Conservation (phyloP, 805 yeast genomes). For the Lipomyces yamadae region DNA sequence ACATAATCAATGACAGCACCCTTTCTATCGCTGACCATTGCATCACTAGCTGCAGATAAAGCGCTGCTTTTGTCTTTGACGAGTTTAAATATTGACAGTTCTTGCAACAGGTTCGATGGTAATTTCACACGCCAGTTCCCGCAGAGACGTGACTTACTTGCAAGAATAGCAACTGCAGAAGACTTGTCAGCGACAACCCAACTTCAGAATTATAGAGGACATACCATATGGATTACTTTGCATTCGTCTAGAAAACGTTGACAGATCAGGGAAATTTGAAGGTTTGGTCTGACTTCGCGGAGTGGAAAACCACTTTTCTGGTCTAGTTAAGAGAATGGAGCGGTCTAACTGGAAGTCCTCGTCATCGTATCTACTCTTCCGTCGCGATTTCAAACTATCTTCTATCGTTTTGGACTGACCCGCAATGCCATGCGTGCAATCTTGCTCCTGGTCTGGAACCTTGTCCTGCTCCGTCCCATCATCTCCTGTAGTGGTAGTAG, state of each 20-base stretch:
- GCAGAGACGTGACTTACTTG: slow-evolving; percentile 1
- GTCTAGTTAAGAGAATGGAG: slow-evolving; percentile 10
- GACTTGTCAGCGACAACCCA: neutral
- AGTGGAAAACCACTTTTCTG: slow-evolving; percentile 7
- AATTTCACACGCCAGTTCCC: neutral
- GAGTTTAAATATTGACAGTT: neutral
- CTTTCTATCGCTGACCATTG: neutral
- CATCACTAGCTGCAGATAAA: neutral
- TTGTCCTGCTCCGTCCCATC: neutral
- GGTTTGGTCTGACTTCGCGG: neutral
- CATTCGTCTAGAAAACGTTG: slow-evolving; percentile 11
- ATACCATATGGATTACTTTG: slow-evolving; percentile 23
- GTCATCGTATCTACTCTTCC: neutral
- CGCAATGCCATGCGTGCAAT: neutral
- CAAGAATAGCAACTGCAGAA: neutral
- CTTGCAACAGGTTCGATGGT: neutral
- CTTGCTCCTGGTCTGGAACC: neutral
- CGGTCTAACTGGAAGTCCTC: slow-evolving; percentile 5
- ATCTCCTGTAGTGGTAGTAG: neutral
- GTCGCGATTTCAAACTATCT: neutral
- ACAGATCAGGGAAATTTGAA: neutral
- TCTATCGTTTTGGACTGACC: neutral
- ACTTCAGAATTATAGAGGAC: neutral
- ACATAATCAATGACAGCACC: neutral
- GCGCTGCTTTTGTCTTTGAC: neutral